These are phyloP conservation scores for Luffa aegyptiaca DNA, from an alignment of 306 rosid species.

Conservation along the genomic window DNA sequence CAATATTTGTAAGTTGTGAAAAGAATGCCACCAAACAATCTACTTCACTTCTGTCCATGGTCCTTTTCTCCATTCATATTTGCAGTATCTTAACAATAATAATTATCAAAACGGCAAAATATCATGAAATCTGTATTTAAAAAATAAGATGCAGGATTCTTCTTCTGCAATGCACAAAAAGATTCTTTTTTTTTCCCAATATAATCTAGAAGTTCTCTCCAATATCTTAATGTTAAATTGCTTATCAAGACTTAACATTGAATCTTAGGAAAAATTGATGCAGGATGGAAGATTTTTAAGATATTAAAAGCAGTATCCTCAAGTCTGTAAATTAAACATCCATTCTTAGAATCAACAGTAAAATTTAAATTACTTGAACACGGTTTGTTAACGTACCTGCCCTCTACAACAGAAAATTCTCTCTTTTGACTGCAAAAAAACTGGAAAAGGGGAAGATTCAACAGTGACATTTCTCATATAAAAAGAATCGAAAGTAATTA, in stretches of 20 bases:
- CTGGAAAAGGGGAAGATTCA: slow-evolving; percentile 20
- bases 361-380: not conserved
- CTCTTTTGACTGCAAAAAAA: slow-evolving; percentile 38
- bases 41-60: not conserved
- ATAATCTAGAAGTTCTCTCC: not conserved
- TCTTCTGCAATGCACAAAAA: not conserved
- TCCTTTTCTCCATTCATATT: not conserved
- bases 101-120: not conserved
- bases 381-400: slow-evolving; percentile 34
- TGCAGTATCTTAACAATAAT: not conserved
- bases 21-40: not conserved
- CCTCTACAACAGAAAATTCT: slow-evolving; percentile 45
- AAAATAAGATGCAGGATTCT: not conserved
- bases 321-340: not conserved
- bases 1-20: not conserved
- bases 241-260: not conserved
- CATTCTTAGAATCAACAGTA: not conserved
- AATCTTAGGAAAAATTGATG: not conserved
- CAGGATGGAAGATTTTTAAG: not conserved
- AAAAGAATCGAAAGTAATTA: not conserved
- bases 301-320: not conserved
- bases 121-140: slow-evolving; percentile 2
- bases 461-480: not conserved
- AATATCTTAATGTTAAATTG: not conserved
- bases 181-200: not conserved